These are phyloP conservation scores for Aspergillus alliaceus DNA, from an alignment of 2,329 filamentous ascomycete species.

Conservation along the genomic window DNA sequence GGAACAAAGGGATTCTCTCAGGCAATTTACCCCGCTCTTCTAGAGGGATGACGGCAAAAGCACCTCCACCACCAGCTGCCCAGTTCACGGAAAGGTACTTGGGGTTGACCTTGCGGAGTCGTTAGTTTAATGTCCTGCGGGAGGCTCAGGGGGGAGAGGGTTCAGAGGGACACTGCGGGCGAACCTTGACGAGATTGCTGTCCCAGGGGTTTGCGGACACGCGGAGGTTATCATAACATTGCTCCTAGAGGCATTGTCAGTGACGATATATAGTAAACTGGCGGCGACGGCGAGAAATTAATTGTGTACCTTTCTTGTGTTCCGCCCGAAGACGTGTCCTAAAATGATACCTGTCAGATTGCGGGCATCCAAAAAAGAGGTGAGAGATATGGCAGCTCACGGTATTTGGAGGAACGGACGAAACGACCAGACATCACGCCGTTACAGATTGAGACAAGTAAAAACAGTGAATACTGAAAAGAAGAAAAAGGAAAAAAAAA, in stretches of 20 bases:
- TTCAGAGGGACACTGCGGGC: slow-evolving; percentile 30
- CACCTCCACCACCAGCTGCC: slow-evolving; percentile 93
- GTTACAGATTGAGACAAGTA: slow-evolving; percentile 7
- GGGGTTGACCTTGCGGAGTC: slow-evolving; percentile 72
- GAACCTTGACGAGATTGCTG: slow-evolving; percentile 94
- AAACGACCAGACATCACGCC: slow-evolving; percentile 67
- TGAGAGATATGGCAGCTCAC: slow-evolving; percentile 47
- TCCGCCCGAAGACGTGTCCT: slow-evolving; percentile 98
- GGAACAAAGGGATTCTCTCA: slow-evolving; percentile 90
- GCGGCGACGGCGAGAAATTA: not conserved
- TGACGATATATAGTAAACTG: not conserved
- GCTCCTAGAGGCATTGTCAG: slow-evolving; percentile 58
- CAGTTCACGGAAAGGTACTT: slow-evolving; percentile 97
- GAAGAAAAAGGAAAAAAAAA: slow-evolving; percentile 14
- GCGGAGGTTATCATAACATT: slow-evolving; percentile 97
- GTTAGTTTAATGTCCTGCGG: slow-evolving; percentile 18
- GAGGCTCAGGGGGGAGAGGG: not conserved
- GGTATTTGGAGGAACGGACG: slow-evolving; percentile 72
- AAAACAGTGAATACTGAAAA: not conserved
- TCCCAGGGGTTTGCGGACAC: slow-evolving; percentile 99
- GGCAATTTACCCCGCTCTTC: slow-evolving; percentile 87
- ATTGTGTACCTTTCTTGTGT: slow-evolving; percentile 72
- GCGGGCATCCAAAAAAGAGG: slow-evolving; percentile 20
- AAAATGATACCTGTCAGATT: slow-evolving; percentile 29
- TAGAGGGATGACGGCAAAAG: slow-evolving; percentile 92